These are phyloP conservation scores for Cytospora piceae DNA, from an alignment of 2,329 filamentous ascomycete genomes.

Conservation along the genomic window DNA sequence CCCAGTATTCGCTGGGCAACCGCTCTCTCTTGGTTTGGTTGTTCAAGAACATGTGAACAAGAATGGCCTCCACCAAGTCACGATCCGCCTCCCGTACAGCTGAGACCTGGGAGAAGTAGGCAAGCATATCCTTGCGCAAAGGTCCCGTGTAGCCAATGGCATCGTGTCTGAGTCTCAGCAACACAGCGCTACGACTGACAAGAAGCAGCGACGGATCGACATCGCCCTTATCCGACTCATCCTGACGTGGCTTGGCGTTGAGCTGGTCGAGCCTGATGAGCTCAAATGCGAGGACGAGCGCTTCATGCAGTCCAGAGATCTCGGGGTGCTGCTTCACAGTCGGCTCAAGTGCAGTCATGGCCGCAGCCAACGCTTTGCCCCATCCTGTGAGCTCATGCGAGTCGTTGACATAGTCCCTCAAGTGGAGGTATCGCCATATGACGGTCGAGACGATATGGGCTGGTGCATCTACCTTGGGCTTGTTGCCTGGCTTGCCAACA, in stretches of 20 bases:
- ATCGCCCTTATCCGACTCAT: conserved; percentile 62
- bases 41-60: conserved; percentile 79
- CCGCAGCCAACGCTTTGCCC: conserved; percentile 77
- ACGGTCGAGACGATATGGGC: conserved; percentile 74
- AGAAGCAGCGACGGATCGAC: conserved; percentile 80
- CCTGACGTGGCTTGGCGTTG: conserved; percentile 65
- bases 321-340: conserved; percentile 50
- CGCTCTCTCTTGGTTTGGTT: conserved; percentile 76
- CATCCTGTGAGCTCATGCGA: conserved; percentile 80
- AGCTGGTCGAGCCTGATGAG: conserved; percentile 79
- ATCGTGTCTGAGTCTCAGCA: conserved; percentile 81
- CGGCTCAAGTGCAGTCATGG: conserved; percentile 65
- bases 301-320: conserved; percentile 67
- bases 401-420: conserved; percentile 82
- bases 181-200: conserved; percentile 82
- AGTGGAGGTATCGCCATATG: conserved; percentile 86
- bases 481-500: conserved; percentile 55
- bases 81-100: conserved; percentile 79
- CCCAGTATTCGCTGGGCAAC: conserved; percentile 58
- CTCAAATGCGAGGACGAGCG: conserved; percentile 82
- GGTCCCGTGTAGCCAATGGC: conserved; percentile 92
- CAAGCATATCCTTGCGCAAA: conserved; percentile 84
- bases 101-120: conserved; percentile 81
- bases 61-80: conserved; percentile 81
- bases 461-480: conserved; percentile 58